A percentile compares a stretch with the other conserved stretches of the same genome.
Conservation (phyloP, 208 protist species). For the Crithidia mellificae region DNA sequence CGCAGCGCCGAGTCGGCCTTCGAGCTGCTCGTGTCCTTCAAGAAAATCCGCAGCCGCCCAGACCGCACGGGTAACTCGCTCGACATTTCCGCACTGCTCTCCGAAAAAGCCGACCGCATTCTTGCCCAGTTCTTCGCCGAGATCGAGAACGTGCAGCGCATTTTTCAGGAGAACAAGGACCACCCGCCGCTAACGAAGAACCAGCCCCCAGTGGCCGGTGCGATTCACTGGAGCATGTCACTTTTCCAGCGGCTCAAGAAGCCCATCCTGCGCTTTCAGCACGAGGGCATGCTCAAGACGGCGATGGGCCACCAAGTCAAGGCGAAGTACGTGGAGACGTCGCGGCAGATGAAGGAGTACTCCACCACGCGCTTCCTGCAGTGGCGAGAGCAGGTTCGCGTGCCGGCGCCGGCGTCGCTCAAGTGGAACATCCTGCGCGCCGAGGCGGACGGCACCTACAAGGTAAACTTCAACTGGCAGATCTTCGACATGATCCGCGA, state of each 20-base stretch:
- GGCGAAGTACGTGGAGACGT: constrained; percentile 92
- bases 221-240: constrained; percentile 96
- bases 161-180: constrained; percentile 91
- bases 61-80: constrained; percentile 71
- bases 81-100: constrained; percentile 92
- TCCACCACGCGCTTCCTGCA: constrained; percentile 87
- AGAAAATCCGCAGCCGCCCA: constrained; percentile 88
- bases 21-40: constrained; percentile 97
- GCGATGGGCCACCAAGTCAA: constrained; percentile 90
- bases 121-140: constrained; percentile 94
- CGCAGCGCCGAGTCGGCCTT: constrained; percentile 97
- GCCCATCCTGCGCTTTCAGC: constrained; percentile 95
- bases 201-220: constrained; percentile 96
- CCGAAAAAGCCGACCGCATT: constrained; percentile 96
- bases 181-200: constrained; percentile 96
- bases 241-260: constrained; percentile 97
- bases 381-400: constrained; percentile 92
- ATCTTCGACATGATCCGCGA: constrained; percentile 96
- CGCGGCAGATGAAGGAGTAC: constrained; percentile 94
- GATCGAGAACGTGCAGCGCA: constrained; percentile 86
- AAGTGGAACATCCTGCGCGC: constrained; percentile 90
- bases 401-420: constrained; percentile 84
- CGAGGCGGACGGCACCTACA: constrained; percentile 69
- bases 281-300: constrained; percentile 90
- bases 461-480: constrained; percentile 94